Base-by-base conservation (phyloP, 768 basidiomycete genomes). In the Mycena belliarum region DNA sequence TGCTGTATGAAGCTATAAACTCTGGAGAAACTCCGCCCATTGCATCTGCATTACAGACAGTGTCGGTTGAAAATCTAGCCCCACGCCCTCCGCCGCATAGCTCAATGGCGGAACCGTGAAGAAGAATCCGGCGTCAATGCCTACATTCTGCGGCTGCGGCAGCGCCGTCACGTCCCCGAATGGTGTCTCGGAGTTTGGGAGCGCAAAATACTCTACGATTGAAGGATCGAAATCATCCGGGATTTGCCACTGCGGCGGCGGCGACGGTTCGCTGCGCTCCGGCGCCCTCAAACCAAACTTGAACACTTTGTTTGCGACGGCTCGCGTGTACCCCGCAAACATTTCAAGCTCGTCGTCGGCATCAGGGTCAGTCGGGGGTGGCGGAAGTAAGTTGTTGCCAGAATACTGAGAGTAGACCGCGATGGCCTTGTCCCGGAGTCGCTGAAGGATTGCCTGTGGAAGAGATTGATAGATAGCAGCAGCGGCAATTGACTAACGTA, bases 351-450 rank as follows among this genome's bases (percentile, higher is more conserved):
- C 52, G 9, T 55, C 52, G 16, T 55, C 52, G 15, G 47, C 25
- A 21, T 58, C 37, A 5, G 25, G 23, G 23, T 64, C 55, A 2
- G 37, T 9, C 1, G 52, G 48, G n/a, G 60, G 53, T n/a, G 63
- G 59, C 9, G 59, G 59, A 0, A 50, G 42, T 21, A 63, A 14
- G 8, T 41, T 48, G 16, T 59, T 57, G 10, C 63, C 63, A 15
- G 59, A 54, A 40, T 42, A 59, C 23, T 61, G 51, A 6, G 60
- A 55, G 33, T 65, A 65, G 8, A 46, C 47, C 6, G 16, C 25
- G n/a, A 62, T 56, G 8, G 63, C 63, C 37, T 65, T 65, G 53
- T 65, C 54, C 37, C 60, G 16, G 16, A 65, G 53, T 28, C 57
- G 56, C 42, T 52, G 57, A 15, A 65, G 57, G n/a, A 65, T 59